Percentiles rank a stretch among this genome's conserved stretches.
Conservation (phyloP, 768 basidiomycete species). For the Epithele typhae region DNA sequence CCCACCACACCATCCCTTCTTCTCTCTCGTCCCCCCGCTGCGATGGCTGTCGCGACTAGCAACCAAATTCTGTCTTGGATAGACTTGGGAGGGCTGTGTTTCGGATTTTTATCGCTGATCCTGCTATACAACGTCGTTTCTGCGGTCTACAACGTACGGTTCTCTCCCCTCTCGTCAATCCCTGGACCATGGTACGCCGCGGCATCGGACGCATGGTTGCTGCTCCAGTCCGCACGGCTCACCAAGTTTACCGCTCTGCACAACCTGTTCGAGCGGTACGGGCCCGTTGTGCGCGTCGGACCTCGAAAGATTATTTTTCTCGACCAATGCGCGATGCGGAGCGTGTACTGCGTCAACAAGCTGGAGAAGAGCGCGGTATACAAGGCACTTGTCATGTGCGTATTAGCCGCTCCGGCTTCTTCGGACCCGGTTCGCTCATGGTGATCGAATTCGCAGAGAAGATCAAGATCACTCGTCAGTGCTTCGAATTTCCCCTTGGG, state of each 20-base stretch:
- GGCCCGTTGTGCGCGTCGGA: constrained; percentile 71
- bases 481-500: constrained; percentile 34
- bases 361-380: constrained; percentile 70
- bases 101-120: constrained; percentile 10
- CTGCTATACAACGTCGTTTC: constrained; percentile 25
- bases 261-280: constrained; percentile 59
- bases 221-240: constrained; percentile 60
- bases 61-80: neutral
- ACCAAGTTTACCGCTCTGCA: constrained; percentile 67
- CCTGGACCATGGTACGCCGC: constrained; percentile 79
- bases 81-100: neutral
- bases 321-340: constrained; percentile 56
- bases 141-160: constrained; percentile 40
- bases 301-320: constrained; percentile 71
- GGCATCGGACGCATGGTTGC: constrained; percentile 64
- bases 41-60: neutral
- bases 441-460: constrained; percentile 43
- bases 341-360: constrained; percentile 61
- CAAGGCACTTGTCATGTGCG: constrained; percentile 66
- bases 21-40: too few relatives aligned
- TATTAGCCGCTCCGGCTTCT: constrained; percentile 23
- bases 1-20: too few relatives aligned
- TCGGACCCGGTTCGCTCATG: constrained; percentile 16
- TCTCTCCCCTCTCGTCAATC: constrained; percentile 67
- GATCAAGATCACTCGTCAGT: constrained; percentile 80